These are phyloP conservation scores for Mantamonas sphyraenae DNA, from an alignment of 78 protist genomes.

Conservation along the genomic window DNA sequence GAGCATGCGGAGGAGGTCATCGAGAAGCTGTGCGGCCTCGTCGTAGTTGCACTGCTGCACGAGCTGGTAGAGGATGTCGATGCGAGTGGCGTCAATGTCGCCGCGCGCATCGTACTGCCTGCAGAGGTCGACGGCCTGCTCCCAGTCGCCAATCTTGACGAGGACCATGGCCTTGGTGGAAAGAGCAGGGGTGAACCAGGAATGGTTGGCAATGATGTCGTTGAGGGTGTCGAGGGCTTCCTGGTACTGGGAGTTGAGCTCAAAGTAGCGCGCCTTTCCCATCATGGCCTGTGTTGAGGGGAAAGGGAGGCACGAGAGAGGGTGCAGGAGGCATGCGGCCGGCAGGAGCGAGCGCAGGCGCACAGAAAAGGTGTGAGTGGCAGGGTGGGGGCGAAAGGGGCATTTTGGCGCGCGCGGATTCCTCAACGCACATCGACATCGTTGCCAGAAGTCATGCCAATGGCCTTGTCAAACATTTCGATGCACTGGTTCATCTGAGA, in stretches of 20 bases:
- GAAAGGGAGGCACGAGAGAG: too few species aligned
- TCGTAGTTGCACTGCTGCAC: slow-evolving; percentile 11
- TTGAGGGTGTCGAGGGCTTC: slow-evolving; percentile 1
- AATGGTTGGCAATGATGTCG: background rate
- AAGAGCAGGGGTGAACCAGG: slow-evolving; percentile 17
- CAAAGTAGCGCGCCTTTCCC: slow-evolving; percentile 30
- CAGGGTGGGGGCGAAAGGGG: too few species aligned
- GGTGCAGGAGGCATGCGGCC: too few species aligned
- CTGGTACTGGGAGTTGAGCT: background rate
- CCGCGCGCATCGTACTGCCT: too few species aligned
- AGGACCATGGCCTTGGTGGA: slow-evolving; percentile 30
- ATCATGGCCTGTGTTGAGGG: slow-evolving; percentile 28
- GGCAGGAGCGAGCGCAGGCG: too few species aligned
- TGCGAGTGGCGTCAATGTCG: slow-evolving; percentile 40
- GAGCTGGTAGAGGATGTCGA: background rate
- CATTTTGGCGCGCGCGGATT: too few species aligned
- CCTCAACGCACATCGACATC: too few species aligned
- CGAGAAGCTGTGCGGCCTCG: too few species aligned
- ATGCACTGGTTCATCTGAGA: too few species aligned
- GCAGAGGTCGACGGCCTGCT: slow-evolving; percentile 36
- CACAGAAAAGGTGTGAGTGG: too few species aligned
- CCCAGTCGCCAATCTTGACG: slow-evolving; percentile 46
- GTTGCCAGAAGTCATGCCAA: too few species aligned
- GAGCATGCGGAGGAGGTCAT: too few species aligned
- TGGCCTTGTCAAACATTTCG: background rate